Base-by-base conservation (phyloP, 202 grass and related monocot species). In the Bolboschoenoplectus hybrid region DNA sequence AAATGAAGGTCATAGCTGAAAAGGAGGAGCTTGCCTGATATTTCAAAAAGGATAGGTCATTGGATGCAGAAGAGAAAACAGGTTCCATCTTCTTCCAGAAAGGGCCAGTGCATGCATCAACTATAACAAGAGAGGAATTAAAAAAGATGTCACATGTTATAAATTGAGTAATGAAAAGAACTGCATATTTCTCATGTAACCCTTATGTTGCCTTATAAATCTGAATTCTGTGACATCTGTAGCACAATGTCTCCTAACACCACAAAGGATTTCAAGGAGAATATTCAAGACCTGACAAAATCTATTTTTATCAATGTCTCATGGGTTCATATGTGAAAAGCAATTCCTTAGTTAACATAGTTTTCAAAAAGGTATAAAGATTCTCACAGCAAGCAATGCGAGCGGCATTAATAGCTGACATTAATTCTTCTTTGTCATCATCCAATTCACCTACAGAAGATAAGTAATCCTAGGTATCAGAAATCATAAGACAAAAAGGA, bases 31-130 rank as follows among this genome's bases (percentile, higher is more conserved):
- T 76, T 82, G 86, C 95, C 95, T 97, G 91, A 63, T 91, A 81
- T 82, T 89, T 90, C 73, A 94, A 88, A 81, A 89, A 94, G 74
- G 86, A 73, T 53, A 91, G 66, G 82, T 94, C 91, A 69, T 93
- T 81, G 20, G 75, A 83, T 81, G 82, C 85, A 81, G 88, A 89
- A 84, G 89, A 88, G 84, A 94, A 89, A 82, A 89, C 83, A 10
- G 88, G 89, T 87, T 97, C 95, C 92, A 97, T 93, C 88, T 90
- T 94, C 89, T 93, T 92, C 95, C 95, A 97, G 85, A 94, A 97
- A 74, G 89, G 71, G 1, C 90, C 87, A 52, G 86, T 89, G 81
- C 90, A 93, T 75, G 92, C 92, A 87, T 80, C 39, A 89, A 86
- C 95, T 97, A 87, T 84, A 84, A 83, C 53, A 35, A 85, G 81